Conservation (phyloP, 345 rosid genomes). For the Cardamine resedifolia region DNA sequence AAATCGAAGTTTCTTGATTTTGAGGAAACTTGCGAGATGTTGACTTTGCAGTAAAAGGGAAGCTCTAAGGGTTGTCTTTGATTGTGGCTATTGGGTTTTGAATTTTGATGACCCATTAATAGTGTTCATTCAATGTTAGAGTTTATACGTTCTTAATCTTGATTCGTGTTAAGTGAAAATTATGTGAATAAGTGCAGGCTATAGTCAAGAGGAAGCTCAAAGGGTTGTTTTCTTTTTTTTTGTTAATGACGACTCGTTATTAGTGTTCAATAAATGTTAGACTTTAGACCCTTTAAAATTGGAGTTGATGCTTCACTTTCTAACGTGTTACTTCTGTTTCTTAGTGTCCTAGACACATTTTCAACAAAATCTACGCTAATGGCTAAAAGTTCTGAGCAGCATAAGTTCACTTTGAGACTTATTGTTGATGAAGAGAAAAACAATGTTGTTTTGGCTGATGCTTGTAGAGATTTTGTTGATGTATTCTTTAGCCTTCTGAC, state of each 20-base stretch:
- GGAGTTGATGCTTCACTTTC: neutral
- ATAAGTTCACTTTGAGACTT: slow-evolving; percentile 24
- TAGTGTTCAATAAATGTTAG: neutral
- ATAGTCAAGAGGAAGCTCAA: neutral
- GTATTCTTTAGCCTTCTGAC: slow-evolving; percentile 23
- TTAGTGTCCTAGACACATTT: neutral
- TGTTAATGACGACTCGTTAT: neutral
- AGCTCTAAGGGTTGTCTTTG: neutral
- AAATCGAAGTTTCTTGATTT: no score
- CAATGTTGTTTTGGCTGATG: slow-evolving; percentile 19
- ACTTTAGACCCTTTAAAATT: neutral
- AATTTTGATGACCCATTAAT: neutral
- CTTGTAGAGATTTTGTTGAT: slow-evolving; percentile 27
- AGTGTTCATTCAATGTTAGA: neutral
- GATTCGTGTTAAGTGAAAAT: neutral
- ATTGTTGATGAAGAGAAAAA: slow-evolving; percentile 4
- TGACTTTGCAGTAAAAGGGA: neutral
- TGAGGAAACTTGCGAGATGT: no score
- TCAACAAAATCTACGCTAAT: neutral
- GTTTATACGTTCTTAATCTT: no score
- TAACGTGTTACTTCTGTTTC: neutral
- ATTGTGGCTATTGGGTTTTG: neutral
- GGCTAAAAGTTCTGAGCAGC: neutral
- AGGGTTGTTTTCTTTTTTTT: neutral
- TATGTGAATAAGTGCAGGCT: neutral